Evolutionary conservation across 2,329 filamentous ascomycete genomes (phyloP).

Genomic region (Colletotrichum magnum): DNA sequence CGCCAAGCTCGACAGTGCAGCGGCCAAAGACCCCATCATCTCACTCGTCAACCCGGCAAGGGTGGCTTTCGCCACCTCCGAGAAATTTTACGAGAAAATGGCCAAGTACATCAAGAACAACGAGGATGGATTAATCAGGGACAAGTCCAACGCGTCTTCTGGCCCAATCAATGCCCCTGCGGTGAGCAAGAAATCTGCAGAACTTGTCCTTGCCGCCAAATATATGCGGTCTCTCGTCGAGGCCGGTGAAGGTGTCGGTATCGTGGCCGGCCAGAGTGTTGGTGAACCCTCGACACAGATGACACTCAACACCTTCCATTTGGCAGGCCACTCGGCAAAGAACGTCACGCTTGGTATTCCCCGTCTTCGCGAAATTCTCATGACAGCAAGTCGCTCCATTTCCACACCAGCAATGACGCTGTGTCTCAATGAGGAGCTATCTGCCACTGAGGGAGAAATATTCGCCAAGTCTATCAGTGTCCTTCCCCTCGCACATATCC

Average conservation of each 20-base stretch:
- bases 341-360: constrained; percentile 99
- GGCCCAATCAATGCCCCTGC: constrained; percentile 51
- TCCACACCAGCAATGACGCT: constrained; percentile 94
- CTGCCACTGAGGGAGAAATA: constrained; percentile 76
- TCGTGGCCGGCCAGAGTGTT: constrained; percentile 95
- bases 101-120: constrained; percentile 86
- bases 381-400: constrained; percentile 93
- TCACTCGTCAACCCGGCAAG: constrained; percentile 81
- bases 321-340: constrained; percentile 97
- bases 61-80: constrained; percentile 88
- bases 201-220: constrained; percentile 89
- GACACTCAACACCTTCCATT: constrained; percentile 99
- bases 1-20: constrained; percentile 68
- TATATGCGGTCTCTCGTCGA: constrained; percentile 94
- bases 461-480: constrained; percentile 95
- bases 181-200: constrained; percentile 79
- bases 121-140: constrained; percentile 65
- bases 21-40: constrained; percentile 81
- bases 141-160: constrained; percentile 55
- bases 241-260: constrained; percentile 95
- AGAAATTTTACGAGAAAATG: constrained; percentile 83
- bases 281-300: constrained; percentile 99
- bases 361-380: constrained; percentile 95
- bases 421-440: constrained; percentile 80
- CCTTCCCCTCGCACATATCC: constrained; percentile 84